Conservation (phyloP, 1,284 basidiomycete genomes). For the Volvariella volvacea region DNA sequence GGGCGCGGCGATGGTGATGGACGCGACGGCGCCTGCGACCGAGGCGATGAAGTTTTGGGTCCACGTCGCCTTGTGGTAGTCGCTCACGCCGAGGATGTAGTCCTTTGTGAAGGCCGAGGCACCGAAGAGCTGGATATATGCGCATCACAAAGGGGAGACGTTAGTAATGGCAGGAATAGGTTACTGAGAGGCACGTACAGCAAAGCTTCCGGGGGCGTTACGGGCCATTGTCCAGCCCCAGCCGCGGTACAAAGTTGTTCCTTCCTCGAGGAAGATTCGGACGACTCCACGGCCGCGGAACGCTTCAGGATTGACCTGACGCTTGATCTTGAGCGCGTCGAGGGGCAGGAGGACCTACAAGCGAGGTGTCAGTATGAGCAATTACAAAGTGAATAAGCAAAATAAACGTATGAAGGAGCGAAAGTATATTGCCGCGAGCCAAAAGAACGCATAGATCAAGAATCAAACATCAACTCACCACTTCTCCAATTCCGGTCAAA, state of each 20-base stretch:
- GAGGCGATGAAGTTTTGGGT: constrained; percentile 93
- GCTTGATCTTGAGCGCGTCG: constrained; percentile 97
- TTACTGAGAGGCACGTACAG: constrained; percentile 46
- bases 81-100: constrained; percentile 81
- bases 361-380: no score
- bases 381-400: no score
- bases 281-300: constrained; percentile 90
- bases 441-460: no score
- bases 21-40: constrained; percentile 89
- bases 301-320: constrained; percentile 95
- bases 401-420: no score
- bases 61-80: constrained; percentile 94
- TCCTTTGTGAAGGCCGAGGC: constrained; percentile 95
- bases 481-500: constrained; percentile 95
- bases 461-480: constrained; percentile 46
- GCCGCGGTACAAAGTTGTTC: constrained; percentile 87
- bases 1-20: constrained; percentile 94
- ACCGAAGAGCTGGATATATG: constrained; percentile 74
- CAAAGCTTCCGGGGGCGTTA: constrained; percentile 95
- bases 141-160: not conserved
- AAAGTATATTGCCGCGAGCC: no score
- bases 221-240: constrained; percentile 99
- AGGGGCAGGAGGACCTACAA: constrained; percentile 82
- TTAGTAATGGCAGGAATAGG: not conserved
- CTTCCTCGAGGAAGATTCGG: constrained; percentile 90